Base-by-base conservation (phyloP, 495 filamentous ascomycete genomes). In the Neurospora sp. region DNA sequence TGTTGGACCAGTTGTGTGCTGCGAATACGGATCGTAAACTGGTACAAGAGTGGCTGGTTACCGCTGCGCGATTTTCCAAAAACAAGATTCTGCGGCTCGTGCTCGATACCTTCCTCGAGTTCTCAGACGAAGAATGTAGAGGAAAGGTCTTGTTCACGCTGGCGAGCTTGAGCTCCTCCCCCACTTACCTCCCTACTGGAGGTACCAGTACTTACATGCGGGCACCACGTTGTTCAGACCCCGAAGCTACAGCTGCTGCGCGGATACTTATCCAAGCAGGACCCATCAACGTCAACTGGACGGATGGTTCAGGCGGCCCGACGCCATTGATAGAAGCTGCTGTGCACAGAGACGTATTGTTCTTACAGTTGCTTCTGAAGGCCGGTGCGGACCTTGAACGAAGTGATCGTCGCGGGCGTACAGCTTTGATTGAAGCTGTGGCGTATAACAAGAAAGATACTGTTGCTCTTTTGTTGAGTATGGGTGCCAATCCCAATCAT, bases 361-460 rank as follows among this genome's bases (percentile, higher is more conserved):
- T 44, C 18, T 44, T 44, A 3, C 42, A 44, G 5, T 2, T n/a
- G 42, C 42, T 44, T 18, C 2, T 44, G 7, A 16, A 44, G 18
- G 42, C 42, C 42, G 42, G 18, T n/a, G 42, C 42, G 5, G 42
- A 44, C 42, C 42, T 44, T 7, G 42, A 41, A 41, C 4, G 42
- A n/a, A 44, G 42, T 18, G 2, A 3, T n/a, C 1, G 41, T 16
- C 1, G 0, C 14, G 41, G 41, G 41, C 11, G 10, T 2, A 42
- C 41, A 42, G 12, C 41, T 42, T 42, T 42, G 37, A 18, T 16
- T 18, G 1, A 2, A 18, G 16, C 42, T 3, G 42, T 8, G 42
- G 1, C 0, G 6, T 0, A 0, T 2, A 3, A 8, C 6, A 44
- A 8, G 16, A 8, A n/a, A 18, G 42, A 44, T n/a, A 44, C 7